phyloP scores from a whole-genome alignment of 2,329 filamentous ascomycete species.

The Pseudogymnoascus sp. region DNA sequence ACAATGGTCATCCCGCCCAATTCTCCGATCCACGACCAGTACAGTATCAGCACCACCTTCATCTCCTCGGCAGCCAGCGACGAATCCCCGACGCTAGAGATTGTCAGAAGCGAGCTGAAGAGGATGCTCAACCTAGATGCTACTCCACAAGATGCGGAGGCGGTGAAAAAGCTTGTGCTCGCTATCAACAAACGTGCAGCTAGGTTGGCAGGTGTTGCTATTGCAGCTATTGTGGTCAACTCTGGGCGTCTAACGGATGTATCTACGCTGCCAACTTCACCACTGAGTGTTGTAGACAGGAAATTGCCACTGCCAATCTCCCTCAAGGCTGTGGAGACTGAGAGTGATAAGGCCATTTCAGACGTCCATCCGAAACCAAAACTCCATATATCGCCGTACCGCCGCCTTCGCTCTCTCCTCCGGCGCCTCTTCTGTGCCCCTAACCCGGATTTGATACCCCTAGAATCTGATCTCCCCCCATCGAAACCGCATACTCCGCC shows the following conservation, averaged over 20 bases:
- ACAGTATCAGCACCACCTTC: slow-evolving; percentile 87
- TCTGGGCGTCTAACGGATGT: slow-evolving; percentile 69
- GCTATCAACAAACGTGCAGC: slow-evolving; percentile 86
- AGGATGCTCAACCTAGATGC: slow-evolving; percentile 68
- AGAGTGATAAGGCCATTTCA: not conserved
- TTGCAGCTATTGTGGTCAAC: slow-evolving; percentile 75
- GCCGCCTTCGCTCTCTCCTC: not conserved
- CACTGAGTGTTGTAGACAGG: slow-evolving; percentile 20
- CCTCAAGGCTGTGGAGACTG: slow-evolving; percentile 11
- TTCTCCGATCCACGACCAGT: slow-evolving; percentile 65
- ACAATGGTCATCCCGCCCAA: slow-evolving; percentile 59
- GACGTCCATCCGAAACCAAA: not conserved
- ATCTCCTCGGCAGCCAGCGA: slow-evolving; percentile 83
- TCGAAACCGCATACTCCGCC: not conserved
- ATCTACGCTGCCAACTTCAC: slow-evolving; percentile 37
- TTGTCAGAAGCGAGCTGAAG: slow-evolving; percentile 71
- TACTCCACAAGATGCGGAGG: slow-evolving; percentile 75
- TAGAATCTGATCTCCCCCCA: not conserved
- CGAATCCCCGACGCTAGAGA: slow-evolving; percentile 60
- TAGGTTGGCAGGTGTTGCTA: slow-evolving; percentile 76
- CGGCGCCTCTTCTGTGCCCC: not conserved
- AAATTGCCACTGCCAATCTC: slow-evolving; percentile 14
- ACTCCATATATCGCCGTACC: not conserved
- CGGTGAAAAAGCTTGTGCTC: slow-evolving; percentile 73
- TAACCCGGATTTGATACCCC: not conserved